These are phyloP conservation scores for Datisca glomerata DNA, from an alignment of 306 rosid genomes.

Conservation along the genomic window DNA sequence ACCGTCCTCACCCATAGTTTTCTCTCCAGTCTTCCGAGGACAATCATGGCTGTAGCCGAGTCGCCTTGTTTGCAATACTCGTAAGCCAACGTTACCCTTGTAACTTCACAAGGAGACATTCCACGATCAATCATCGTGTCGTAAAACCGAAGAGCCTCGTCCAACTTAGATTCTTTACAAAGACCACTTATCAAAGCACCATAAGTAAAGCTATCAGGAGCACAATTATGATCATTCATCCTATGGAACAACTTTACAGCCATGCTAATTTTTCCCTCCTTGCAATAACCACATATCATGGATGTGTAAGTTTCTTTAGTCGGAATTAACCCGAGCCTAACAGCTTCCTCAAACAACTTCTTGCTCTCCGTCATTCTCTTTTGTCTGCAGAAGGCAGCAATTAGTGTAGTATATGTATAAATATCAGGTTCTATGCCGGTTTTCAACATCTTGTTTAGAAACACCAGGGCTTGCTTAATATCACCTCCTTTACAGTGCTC, in stretches of 20 bases:
- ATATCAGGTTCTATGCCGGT: constrained; percentile 65
- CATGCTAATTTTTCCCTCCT: constrained; percentile 36
- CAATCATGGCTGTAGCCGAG: constrained; percentile 40
- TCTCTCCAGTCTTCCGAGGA: constrained; percentile 56
- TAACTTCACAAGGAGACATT: constrained; percentile 75
- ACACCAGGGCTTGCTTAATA: constrained; percentile 39
- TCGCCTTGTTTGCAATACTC: constrained; percentile 69
- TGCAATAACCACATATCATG: constrained; percentile 80
- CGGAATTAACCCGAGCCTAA: constrained; percentile 49
- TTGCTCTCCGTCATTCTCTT: constrained; percentile 52
- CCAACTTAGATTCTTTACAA: constrained; percentile 59
- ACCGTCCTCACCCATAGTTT: constrained; percentile 65
- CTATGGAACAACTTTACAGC: constrained; percentile 50
- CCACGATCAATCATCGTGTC: constrained; percentile 67
- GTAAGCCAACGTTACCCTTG: constrained; percentile 63
- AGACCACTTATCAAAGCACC: constrained; percentile 83
- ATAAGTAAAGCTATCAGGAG: constrained; percentile 52
- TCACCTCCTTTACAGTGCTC: constrained; percentile 63
- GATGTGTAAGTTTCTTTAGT: constrained; percentile 74
- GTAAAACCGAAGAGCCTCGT: constrained; percentile 50
- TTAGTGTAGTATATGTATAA: constrained; percentile 61
- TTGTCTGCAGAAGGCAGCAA: constrained; percentile 61
- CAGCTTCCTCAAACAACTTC: constrained; percentile 44
- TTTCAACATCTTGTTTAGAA: constrained; percentile 75
- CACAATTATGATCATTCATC: constrained; percentile 65